phyloP scores from a whole-genome alignment of 257 asterid genomes.

The Solanum acaule region DNA sequence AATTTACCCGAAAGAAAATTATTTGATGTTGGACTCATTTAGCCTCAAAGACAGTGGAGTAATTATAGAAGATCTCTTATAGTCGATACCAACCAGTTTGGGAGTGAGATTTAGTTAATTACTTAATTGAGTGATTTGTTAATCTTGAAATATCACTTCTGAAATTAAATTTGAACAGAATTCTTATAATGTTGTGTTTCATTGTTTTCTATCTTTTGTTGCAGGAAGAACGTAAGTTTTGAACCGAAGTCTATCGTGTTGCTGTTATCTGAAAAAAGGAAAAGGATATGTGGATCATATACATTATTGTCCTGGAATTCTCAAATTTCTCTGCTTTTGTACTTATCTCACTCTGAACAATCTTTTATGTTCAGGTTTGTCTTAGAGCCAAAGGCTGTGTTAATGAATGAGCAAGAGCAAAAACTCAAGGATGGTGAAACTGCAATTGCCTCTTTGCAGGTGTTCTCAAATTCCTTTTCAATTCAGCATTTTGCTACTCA shows the following conservation, averaged over 20 bases:
- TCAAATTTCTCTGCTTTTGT: not conserved
- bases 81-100: not conserved
- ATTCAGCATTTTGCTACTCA: not conserved
- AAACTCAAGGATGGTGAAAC: conserved; percentile 78
- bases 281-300: not conserved
- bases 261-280: not conserved
- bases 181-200: not conserved
- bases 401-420: conserved; percentile 75
- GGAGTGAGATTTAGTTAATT: not conserved
- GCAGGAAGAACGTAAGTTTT: conserved; percentile 46
- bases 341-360: not conserved
- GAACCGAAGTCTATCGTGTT: not conserved
- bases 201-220: not conserved
- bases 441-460: conserved; percentile 73
- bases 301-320: not conserved
- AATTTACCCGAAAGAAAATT: not conserved
- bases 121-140: not conserved
- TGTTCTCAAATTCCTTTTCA: conserved; percentile 7
- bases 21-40: not conserved
- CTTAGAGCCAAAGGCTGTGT: conserved; percentile 69
- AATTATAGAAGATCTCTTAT: not conserved
- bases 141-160: not conserved
- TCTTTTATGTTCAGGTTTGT: conserved; percentile 51
- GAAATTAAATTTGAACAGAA: not conserved
- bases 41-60: not conserved